Evolutionary conservation across 2,329 filamentous ascomycete genomes (phyloP).

Genomic region (Fusarium sarcochroum): DNA sequence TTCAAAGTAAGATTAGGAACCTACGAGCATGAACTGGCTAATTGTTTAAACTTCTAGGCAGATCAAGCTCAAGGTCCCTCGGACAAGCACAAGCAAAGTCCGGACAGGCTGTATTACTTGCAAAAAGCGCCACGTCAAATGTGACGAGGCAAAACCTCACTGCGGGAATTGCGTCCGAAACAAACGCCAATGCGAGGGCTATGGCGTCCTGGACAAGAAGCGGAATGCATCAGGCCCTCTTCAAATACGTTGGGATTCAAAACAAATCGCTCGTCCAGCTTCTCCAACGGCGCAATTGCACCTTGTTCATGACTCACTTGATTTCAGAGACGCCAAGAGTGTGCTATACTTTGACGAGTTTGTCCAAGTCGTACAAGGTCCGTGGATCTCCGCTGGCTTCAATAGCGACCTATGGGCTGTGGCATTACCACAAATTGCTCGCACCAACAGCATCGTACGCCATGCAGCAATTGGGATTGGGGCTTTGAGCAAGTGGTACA

Average conservation of each 20-base stretch:
- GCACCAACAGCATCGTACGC: slow-evolving; percentile 46
- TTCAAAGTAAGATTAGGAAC: neutral
- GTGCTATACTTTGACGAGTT: slow-evolving; percentile 52
- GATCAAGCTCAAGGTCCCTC: slow-evolving; percentile 31
- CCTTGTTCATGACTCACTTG: slow-evolving; percentile 21
- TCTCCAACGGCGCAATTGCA: slow-evolving; percentile 16
- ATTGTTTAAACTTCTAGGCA: neutral
- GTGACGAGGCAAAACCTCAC: slow-evolving; percentile 37
- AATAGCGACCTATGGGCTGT: slow-evolving; percentile 48
- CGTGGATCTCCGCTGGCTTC: slow-evolving; percentile 49
- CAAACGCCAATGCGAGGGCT: slow-evolving; percentile 37
- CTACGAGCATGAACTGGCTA: no score
- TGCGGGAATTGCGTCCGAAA: slow-evolving; percentile 39
- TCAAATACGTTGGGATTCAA: slow-evolving; percentile 47
- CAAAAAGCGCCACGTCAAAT: slow-evolving; percentile 45
- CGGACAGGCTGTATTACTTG: slow-evolving; percentile 45
- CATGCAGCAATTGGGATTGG: slow-evolving; percentile 53
- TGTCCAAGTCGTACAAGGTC: slow-evolving; percentile 45
- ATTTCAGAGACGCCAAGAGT: slow-evolving; percentile 25
- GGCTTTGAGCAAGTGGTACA: slow-evolving; percentile 43
- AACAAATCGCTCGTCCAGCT: slow-evolving; percentile 5
- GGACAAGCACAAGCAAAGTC: slow-evolving; percentile 40
- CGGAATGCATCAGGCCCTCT: slow-evolving; percentile 6
- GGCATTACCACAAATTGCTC: slow-evolving; percentile 51
- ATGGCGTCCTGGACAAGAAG: slow-evolving; percentile 7